Conservation (phyloP, 306 rosid species). For the Ochetophila trinervis region DNA sequence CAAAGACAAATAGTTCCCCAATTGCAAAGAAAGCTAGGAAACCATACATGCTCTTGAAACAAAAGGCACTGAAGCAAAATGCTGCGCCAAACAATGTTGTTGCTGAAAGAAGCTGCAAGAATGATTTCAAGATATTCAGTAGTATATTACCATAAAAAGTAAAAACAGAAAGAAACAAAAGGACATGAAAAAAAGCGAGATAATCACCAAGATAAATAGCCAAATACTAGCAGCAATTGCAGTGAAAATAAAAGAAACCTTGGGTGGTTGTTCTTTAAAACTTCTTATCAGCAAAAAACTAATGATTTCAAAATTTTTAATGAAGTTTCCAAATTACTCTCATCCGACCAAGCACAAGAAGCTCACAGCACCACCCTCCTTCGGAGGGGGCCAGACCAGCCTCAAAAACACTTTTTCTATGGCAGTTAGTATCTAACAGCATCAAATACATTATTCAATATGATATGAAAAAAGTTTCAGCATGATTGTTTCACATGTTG, state of each 20-base stretch:
- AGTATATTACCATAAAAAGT: background rate
- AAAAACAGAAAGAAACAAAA: background rate
- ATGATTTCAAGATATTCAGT: background rate
- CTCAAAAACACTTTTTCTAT: no score
- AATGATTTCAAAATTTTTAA: background rate
- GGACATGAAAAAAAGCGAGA: background rate
- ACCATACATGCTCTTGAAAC: slow-evolving; percentile 66
- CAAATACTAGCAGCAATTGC: background rate
- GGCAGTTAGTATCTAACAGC: no score
- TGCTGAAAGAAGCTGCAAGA: slow-evolving; percentile 66
- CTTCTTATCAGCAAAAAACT: background rate
- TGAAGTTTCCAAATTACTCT: background rate
- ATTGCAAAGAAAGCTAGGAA: slow-evolving; percentile 63
- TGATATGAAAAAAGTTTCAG: no score
- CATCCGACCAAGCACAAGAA: no score
- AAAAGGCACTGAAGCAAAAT: slow-evolving; percentile 66
- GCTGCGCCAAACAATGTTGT: slow-evolving; percentile 64
- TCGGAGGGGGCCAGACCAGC: no score
- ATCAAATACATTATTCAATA: no score
- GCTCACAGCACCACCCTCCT: no score
- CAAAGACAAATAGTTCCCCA: slow-evolving; percentile 78
- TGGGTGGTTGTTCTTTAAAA: background rate
- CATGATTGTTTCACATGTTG: no score
- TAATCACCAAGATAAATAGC: background rate
- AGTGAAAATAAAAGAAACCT: background rate